Conservation (phyloP, 1,284 basidiomycete genomes). For the Clitocybe nebularis region DNA sequence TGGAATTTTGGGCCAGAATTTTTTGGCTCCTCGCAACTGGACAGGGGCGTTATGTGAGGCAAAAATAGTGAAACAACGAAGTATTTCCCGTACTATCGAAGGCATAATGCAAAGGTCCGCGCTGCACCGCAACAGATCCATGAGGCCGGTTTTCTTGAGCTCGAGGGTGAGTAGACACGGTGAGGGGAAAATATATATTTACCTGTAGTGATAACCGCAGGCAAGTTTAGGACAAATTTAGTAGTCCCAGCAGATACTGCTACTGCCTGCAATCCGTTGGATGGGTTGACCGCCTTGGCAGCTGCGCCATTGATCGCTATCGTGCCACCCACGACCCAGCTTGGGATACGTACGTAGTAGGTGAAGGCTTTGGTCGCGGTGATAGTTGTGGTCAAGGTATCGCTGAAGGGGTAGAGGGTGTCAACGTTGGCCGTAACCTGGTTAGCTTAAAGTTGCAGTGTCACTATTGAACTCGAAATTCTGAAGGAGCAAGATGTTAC, state of each 20-base stretch:
- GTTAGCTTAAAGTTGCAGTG: slow-evolving; percentile 33
- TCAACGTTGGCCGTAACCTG: slow-evolving; percentile 44
- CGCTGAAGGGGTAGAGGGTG: slow-evolving; percentile 56
- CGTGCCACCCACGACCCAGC: slow-evolving; percentile 49
- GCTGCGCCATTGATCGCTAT: slow-evolving; percentile 42
- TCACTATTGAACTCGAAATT: slow-evolving; percentile 7
- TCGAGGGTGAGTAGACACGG: background rate
- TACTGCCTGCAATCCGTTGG: slow-evolving; percentile 46
- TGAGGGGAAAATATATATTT: background rate
- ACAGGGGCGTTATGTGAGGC: slow-evolving; percentile 5
- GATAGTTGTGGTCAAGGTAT: slow-evolving; percentile 46
- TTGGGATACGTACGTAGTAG: slow-evolving; percentile 53
- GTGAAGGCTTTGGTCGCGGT: slow-evolving; percentile 46
- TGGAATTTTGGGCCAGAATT: slow-evolving; percentile 39
- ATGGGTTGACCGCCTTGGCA: slow-evolving; percentile 33
- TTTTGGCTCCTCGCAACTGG: slow-evolving; percentile 37
- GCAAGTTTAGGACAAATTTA: slow-evolving; percentile 41
- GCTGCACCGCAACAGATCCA: slow-evolving; percentile 50
- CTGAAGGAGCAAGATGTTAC: slow-evolving; percentile 28
- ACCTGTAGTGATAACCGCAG: slow-evolving; percentile 48
- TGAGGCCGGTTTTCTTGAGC: slow-evolving; percentile 46
- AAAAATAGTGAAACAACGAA: slow-evolving; percentile 7
- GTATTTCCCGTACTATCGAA: slow-evolving; percentile 39
- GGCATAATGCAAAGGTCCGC: slow-evolving; percentile 55
- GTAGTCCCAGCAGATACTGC: slow-evolving; percentile 41